These are phyloP conservation scores for Rhodotorula mucilaginosa DNA, from an alignment of 1,284 basidiomycete genomes.

Conservation along the genomic window DNA sequence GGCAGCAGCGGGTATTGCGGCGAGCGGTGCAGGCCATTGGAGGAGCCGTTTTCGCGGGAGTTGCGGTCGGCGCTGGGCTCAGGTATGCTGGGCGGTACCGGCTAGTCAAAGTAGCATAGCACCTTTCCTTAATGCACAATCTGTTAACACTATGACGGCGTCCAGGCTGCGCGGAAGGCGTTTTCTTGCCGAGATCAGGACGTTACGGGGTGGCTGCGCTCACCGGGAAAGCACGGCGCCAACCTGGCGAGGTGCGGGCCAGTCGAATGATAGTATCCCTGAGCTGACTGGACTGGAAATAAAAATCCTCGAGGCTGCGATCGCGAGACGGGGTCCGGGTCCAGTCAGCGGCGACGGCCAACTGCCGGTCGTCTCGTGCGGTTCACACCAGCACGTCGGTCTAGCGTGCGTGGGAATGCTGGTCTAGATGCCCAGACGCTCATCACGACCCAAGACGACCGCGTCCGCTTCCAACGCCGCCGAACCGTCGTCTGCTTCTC, in stretches of 20 bases:
- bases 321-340: too few relatives aligned
- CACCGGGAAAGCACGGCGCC: too few relatives aligned
- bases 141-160: background rate
- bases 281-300: too few relatives aligned
- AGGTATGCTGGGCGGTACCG: background rate
- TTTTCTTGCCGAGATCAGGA: too few relatives aligned
- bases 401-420: background rate
- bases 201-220: too few relatives aligned
- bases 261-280: too few relatives aligned
- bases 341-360: too few relatives aligned
- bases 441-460: constrained; percentile 1
- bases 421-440: constrained; percentile 5
- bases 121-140: background rate
- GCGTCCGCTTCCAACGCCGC: constrained; percentile 1
- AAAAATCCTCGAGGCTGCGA: too few relatives aligned
- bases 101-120: constrained; percentile 1
- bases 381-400: too few relatives aligned
- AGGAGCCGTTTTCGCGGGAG: background rate
- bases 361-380: too few relatives aligned
- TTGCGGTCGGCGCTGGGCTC: background rate
- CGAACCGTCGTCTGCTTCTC: background rate
- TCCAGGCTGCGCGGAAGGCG: too few relatives aligned
- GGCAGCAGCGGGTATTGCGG: constrained; percentile 53
- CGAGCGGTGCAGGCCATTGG: constrained; percentile 8
- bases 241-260: too few relatives aligned